Conservation (phyloP, 495 filamentous ascomycete species). For the Aspergillus sclerotioniger region DNA sequence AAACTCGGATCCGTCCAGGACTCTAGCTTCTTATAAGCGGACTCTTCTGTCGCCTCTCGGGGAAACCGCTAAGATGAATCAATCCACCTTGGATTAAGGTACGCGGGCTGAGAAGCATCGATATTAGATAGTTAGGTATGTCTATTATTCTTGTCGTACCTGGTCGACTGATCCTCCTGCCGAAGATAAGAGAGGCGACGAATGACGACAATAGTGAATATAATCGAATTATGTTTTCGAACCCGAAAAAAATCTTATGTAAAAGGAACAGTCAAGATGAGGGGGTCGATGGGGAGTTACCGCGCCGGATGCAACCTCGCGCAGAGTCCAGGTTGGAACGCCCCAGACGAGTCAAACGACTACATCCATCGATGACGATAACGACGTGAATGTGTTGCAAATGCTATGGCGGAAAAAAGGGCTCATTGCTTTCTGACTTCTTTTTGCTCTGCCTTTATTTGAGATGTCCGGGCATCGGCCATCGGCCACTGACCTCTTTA, state of each 20-base stretch:
- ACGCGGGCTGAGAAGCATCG: not conserved
- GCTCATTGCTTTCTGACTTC: no score
- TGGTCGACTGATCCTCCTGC: not conserved
- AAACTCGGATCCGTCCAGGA: not conserved
- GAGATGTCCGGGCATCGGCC: no score
- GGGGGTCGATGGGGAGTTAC: not conserved
- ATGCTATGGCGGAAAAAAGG: no score
- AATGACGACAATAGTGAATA: conserved; percentile 18
- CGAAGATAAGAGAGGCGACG: conserved; percentile 19
- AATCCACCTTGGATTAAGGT: not conserved
- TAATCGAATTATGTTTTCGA: conserved; percentile 16
- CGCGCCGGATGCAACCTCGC: conserved; percentile 18
- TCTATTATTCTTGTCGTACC: not conserved
- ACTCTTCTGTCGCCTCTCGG: not conserved
- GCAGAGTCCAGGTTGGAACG: not conserved
- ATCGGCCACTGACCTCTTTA: no score
- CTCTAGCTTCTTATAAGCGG: not conserved
- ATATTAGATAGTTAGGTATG: no score
- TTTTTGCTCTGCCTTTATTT: no score
- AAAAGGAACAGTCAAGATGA: conserved; percentile 23
- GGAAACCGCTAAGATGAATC: conserved; percentile 3
- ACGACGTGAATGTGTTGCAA: no score
- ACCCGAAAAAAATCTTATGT: conserved; percentile 27
- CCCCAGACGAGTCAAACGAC: conserved; percentile 10
- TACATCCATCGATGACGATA: not conserved